Evolutionary conservation across 2,329 filamentous ascomycete genomes (phyloP).

Genomic region (Alternaria panax): DNA sequence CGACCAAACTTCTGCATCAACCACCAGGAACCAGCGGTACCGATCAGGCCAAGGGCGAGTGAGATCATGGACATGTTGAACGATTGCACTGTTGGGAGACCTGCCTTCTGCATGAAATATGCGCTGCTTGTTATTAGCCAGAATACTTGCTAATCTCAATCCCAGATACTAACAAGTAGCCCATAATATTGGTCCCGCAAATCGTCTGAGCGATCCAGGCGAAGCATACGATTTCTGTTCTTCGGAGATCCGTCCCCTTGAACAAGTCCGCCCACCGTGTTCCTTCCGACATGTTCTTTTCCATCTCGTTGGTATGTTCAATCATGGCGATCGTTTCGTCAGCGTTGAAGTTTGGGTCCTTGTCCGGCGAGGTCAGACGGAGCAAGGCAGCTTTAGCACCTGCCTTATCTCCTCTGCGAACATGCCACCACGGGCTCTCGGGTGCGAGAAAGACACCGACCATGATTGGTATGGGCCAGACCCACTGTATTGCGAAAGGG

Average conservation of each 20-base stretch:
- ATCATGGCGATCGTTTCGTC: constrained; percentile 80
- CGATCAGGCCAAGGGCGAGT: constrained; percentile 71
- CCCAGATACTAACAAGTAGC: constrained; percentile 46
- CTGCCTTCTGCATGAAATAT: constrained; percentile 57
- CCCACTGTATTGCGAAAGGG: constrained; percentile 73
- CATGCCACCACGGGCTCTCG: constrained; percentile 76
- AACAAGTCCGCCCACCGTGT: constrained; percentile 82
- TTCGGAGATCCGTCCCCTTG: constrained; percentile 74
- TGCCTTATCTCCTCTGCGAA: constrained; percentile 67
- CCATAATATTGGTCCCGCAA: constrained; percentile 53
- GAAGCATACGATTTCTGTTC: constrained; percentile 73
- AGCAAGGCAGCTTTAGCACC: constrained; percentile 71
- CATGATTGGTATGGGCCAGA: constrained; percentile 73
- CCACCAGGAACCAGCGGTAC: constrained; percentile 80
- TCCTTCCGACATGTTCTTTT: constrained; percentile 70
- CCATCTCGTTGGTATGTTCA: constrained; percentile 84
- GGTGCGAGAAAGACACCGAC: constrained; percentile 72
- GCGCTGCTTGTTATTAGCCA: constrained; percentile 36
- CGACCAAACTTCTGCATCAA: constrained; percentile 82
- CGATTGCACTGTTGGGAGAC: constrained; percentile 50
- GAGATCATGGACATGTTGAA: constrained; percentile 61
- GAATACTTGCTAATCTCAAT: background rate
- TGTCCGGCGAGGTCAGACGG: constrained; percentile 67
- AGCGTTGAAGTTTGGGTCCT: constrained; percentile 62
- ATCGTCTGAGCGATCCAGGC: constrained; percentile 56